A percentile compares a stretch with the other conserved stretches of the same genome.
Evolutionary conservation across 148 eudicot genomes (phyloP).

Genomic region (Suaeda aralocaspica): DNA sequence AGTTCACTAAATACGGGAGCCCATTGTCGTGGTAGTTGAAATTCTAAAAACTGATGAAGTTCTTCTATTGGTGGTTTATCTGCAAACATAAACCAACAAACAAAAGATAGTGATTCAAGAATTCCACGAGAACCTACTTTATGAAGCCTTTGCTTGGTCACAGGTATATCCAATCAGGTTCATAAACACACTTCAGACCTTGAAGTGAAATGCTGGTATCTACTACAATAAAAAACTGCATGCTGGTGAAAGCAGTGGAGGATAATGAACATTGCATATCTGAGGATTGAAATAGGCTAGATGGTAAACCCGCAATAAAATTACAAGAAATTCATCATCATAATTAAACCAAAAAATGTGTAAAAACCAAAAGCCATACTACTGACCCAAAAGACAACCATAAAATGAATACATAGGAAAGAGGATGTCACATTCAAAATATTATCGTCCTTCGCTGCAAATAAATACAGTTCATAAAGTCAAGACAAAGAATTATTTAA

Average conservation of each 20-base stretch:
- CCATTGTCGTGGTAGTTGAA: slow-evolving; percentile 98
- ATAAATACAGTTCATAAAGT: background rate
- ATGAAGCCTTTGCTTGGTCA: background rate
- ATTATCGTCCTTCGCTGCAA: too few species aligned
- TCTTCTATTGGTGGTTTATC: slow-evolving; percentile 98
- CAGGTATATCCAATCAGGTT: background rate
- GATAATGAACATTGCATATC: background rate
- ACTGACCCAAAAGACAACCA: background rate
- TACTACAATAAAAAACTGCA: too few species aligned
- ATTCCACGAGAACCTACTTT: background rate
- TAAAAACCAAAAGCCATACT: background rate
- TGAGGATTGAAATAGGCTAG: background rate
- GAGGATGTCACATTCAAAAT: background rate
- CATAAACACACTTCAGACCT: background rate
- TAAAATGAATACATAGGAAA: background rate
- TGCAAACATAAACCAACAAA: slow-evolving; percentile 31
- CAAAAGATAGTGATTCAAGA: background rate
- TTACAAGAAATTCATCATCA: background rate
- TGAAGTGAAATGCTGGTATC: background rate
- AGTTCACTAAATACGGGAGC: slow-evolving; percentile 97
- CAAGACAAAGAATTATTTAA: too few species aligned
- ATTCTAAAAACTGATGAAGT: slow-evolving; percentile 95
- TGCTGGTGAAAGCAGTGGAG: too few species aligned
- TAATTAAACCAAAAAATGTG: background rate
- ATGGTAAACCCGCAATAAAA: background rate